phyloP scores from a whole-genome alignment of 345 rosid genomes.

The Arabis alpina region DNA sequence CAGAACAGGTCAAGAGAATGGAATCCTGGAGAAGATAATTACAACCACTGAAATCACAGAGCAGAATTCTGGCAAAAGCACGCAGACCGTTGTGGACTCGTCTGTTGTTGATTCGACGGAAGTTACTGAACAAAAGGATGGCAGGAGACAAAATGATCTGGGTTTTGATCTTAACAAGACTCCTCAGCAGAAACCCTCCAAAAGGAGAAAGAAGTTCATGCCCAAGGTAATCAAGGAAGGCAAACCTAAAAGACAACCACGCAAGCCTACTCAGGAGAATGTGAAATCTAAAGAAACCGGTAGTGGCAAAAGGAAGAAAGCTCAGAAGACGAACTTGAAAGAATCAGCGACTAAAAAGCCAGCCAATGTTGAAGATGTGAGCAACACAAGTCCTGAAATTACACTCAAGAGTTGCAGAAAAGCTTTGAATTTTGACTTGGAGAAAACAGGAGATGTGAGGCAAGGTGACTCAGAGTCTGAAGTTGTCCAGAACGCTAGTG shows the following conservation, averaged over 20 bases:
- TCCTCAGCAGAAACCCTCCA: conserved; percentile 68
- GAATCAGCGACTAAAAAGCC: conserved; percentile 47
- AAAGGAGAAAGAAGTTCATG: conserved; percentile 76
- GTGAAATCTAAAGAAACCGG: conserved; percentile 43
- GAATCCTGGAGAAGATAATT: conserved; percentile 35
- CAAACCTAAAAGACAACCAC: conserved; percentile 54
- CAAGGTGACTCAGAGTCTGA: conserved; percentile 30
- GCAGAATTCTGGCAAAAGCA: conserved; percentile 28
- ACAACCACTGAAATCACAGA: conserved; percentile 34
- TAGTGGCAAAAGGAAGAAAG: conserved; percentile 53
- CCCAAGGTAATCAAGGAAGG: conserved; percentile 77
- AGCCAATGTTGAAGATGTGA: conserved; percentile 28
- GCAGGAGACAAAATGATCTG: conserved; percentile 35
- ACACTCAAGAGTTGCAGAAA: conserved; percentile 56
- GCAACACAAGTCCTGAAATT: conserved; percentile 41
- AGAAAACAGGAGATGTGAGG: conserved; percentile 42
- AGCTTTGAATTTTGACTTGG: conserved; percentile 61
- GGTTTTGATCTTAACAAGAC: conserved; percentile 66
- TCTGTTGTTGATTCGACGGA: conserved; percentile 45
- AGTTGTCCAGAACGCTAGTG: conserved; percentile 31
- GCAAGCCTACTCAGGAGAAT: conserved; percentile 48
- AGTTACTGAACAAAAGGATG: conserved; percentile 44
- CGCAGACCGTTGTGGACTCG: conserved; percentile 52
- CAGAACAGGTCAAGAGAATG: conserved; percentile 42
- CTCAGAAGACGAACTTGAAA: conserved; percentile 46